Base-by-base conservation (phyloP, 192 early-diverging fungal genomes). In the Rhizophagus sp. region DNA sequence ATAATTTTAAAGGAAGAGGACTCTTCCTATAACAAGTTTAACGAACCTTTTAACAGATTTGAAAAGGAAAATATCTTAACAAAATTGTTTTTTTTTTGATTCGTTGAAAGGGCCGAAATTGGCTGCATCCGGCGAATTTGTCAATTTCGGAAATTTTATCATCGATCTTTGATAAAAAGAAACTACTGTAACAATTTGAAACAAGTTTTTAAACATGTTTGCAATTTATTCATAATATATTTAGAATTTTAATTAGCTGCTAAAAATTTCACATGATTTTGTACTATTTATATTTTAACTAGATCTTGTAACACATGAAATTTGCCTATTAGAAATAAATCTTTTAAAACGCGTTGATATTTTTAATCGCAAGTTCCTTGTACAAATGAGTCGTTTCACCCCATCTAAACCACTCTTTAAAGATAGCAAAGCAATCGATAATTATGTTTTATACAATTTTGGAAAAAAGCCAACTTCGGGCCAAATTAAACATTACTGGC, bases 321-420 rank as follows among this genome's bases (percentile, higher is more conserved):
- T 36, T 39, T 39, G 39, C 8, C 5, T 41, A 41, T 36, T 36
- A 36, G 34, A 36, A 30, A 30, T 1, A 30, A 30, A 30, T 30
- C 27, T 30, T 30, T 30, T n/a, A n/a, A 30, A 30, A 36, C 34
- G 34, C 34, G 34, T 36, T 36, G 34, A 36, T 1, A 36, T 4
- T 36, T 7, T 41, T 41, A 41, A 8, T 41, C 39, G 39, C 39
- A 7, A 36, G 34, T 36, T 36, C 34, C 34, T 36, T 2, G 6
- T 57, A 22, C 4, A 57, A 57, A 70, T 70, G 68, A 41, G 22
- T 41, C 68, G 68, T 41, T 70, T 44, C 11, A 70, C 36, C n/a
- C 68, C 68, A n/a, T 47, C 68, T 44, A n/a, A 19, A 70, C 5
- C 68, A 11, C 34, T 44, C 17, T 70, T 70, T 22, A 70, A 70